A percentile compares a stretch with the other conserved stretches of the same genome.
phyloP scores from a whole-genome alignment of 345 rosid genomes.

The Eucalyptus pauciflora region DNA sequence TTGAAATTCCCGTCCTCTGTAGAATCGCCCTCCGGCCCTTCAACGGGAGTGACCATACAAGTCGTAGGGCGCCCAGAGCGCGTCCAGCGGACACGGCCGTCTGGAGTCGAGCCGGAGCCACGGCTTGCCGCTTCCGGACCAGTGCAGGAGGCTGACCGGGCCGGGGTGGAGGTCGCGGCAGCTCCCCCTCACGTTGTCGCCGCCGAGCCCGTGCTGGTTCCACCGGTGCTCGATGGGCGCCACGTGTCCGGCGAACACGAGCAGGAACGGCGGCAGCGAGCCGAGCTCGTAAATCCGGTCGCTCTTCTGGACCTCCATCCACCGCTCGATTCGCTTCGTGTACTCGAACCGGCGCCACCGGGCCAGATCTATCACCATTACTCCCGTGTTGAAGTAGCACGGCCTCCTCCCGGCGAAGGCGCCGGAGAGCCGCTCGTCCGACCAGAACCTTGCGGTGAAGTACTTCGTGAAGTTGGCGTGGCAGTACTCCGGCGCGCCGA shows the following conservation, averaged over 20 bases:
- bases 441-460: conserved; percentile 76
- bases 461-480: conserved; percentile 93
- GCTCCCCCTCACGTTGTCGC: conserved; percentile 88
- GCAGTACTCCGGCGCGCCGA: conserved; percentile 93
- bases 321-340: conserved; percentile 71
- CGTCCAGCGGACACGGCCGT: conserved; percentile 74
- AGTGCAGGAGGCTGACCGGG: conserved; percentile 88
- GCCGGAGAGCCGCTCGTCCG: conserved; percentile 24
- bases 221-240: conserved; percentile 93
- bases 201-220: conserved; percentile 97
- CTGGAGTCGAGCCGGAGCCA: conserved; percentile 83
- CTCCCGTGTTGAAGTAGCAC: conserved; percentile 91
- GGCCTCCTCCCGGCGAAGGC: conserved; percentile 54
- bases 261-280: conserved; percentile 78
- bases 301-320: conserved; percentile 97
- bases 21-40: background rate
- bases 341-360: conserved; percentile 74
- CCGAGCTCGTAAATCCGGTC: conserved; percentile 88
- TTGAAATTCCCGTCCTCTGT: background rate
- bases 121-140: conserved; percentile 99
- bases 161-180: conserved; percentile 88
- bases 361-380: conserved; percentile 90
- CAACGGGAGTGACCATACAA: conserved; percentile 51
- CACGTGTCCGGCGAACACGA: conserved; percentile 81
- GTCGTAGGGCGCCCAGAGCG: conserved; percentile 82